A percentile compares a stretch with the other conserved stretches of the same genome.
phyloP scores from a whole-genome alignment of 768 basidiomycete genomes.

The Boletus rubroflammeus region DNA sequence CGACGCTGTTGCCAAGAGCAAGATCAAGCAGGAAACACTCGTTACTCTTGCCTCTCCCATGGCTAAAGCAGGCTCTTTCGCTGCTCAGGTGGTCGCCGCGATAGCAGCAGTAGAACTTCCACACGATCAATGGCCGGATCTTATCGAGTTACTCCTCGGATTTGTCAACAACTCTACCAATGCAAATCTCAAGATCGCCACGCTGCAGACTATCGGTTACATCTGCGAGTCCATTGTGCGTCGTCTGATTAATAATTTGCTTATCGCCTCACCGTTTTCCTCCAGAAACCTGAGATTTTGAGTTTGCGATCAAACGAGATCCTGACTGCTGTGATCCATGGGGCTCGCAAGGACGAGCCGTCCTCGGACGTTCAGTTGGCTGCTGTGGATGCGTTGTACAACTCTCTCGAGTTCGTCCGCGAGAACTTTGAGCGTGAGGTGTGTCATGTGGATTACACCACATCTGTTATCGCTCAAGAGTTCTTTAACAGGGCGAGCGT shows the following conservation, averaged over 20 bases:
- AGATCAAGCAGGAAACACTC: conserved; percentile 88
- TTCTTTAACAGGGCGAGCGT: conserved; percentile 82
- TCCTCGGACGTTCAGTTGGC: conserved; percentile 89
- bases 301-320: conserved; percentile 93
- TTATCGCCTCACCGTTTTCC: conserved; percentile 6
- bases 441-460: conserved; percentile 25
- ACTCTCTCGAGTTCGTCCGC: conserved; percentile 95
- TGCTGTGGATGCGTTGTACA: conserved; percentile 88
- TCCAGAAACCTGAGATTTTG: conserved; percentile 89
- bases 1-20: conserved; percentile 57
- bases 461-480: conserved; percentile 1
- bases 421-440: conserved; percentile 99
- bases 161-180: conserved; percentile 77
- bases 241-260: conserved; percentile 21
- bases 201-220: conserved; percentile 92
- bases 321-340: conserved; percentile 96
- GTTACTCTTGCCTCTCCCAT: conserved; percentile 72
- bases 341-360: conserved; percentile 93
- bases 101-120: conserved; percentile 94
- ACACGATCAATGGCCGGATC: conserved; percentile 80
- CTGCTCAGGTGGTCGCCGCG: conserved; percentile 91
- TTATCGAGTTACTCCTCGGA: conserved; percentile 83
- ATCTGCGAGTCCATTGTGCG: conserved; percentile 96
- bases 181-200: conserved; percentile 75
- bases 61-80: conserved; percentile 75